A percentile compares a stretch with the other conserved stretches of the same genome.
Evolutionary conservation across 2,329 filamentous ascomycete genomes (phyloP).

Genomic region (Exophiala xenobiotica): DNA sequence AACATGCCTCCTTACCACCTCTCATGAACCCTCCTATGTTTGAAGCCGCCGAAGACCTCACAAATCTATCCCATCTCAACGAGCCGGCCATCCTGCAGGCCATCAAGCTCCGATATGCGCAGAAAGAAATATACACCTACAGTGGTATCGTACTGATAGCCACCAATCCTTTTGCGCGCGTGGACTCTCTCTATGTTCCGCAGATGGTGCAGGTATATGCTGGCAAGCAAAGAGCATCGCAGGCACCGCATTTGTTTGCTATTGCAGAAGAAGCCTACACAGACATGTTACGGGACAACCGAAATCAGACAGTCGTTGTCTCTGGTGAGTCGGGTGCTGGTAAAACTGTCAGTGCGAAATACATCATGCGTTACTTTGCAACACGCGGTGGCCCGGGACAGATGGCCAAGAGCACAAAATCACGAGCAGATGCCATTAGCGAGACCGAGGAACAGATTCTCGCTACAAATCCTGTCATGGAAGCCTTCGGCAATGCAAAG

Average conservation of each 20-base stretch:
- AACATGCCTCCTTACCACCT: conserved; percentile 74
- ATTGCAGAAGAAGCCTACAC: conserved; percentile 99
- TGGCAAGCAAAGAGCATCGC: conserved; percentile 91
- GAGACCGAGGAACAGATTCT: conserved; percentile 98
- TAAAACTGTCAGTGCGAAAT: conserved; percentile 98
- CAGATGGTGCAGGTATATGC: conserved; percentile 99
- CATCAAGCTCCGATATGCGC: conserved; percentile 92
- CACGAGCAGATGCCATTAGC: conserved; percentile 75
- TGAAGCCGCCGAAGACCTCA: conserved; percentile 96
- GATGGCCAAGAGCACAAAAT: conserved; percentile 73
- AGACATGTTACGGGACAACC: conserved; percentile 93
- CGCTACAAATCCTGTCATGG: conserved; percentile 98
- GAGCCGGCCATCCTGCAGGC: conserved; percentile 97
- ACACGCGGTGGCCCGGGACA: conserved; percentile 93
- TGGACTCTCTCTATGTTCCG: conserved; percentile 96
- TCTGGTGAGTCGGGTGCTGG: conserved; percentile 98
- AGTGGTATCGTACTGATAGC: conserved; percentile 98
- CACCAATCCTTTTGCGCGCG: conserved; percentile 94
- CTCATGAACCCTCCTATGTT: conserved; percentile 98
- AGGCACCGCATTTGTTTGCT: conserved; percentile 96
- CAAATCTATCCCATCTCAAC: conserved; percentile 95
- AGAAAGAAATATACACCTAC: conserved; percentile 99
- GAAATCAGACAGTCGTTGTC: conserved; percentile 98
- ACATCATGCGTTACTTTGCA: conserved; percentile 99
- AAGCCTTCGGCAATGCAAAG: conserved; percentile 98